phyloP scores from a whole-genome alignment of 139 green algal species.

The Trebouxia sp. region DNA sequence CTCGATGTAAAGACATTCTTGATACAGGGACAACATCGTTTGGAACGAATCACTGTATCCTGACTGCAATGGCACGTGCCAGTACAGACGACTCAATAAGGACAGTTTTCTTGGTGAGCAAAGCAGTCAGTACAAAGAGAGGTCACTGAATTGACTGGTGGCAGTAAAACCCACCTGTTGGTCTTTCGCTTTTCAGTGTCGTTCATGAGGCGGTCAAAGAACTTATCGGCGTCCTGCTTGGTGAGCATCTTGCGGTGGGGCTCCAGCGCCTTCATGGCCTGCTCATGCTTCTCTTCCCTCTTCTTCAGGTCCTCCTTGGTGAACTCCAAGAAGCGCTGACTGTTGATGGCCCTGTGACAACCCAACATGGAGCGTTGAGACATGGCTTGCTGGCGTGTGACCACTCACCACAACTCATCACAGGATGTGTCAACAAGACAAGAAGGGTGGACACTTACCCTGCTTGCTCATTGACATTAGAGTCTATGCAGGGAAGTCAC shows the following conservation, averaged over 20 bases:
- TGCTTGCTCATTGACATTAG: too few species aligned
- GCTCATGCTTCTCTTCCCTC: conserved; percentile 33
- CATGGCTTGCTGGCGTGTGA: too few species aligned
- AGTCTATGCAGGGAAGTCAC: too few species aligned
- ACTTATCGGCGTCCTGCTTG: conserved; percentile 42
- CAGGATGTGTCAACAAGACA: too few species aligned
- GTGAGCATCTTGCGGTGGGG: conserved; percentile 34
- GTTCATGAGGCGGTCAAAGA: conserved; percentile 45
- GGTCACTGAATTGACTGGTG: neutral
- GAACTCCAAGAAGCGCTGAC: conserved; percentile 61
- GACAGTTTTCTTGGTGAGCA: neutral
- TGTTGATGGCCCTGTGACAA: conserved; percentile 11
- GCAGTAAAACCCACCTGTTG: conserved; percentile 28
- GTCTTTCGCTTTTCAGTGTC: conserved; percentile 33
- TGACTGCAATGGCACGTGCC: neutral
- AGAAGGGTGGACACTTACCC: too few species aligned
- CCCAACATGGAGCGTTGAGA: too few species aligned
- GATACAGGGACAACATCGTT: too few species aligned
- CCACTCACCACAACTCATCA: too few species aligned
- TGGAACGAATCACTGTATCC: too few species aligned
- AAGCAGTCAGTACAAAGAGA: too few species aligned
- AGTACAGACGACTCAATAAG: neutral
- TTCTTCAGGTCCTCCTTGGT: conserved; percentile 36
- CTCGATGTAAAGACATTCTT: too few species aligned
- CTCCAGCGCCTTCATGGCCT: conserved; percentile 23